phyloP scores from a whole-genome alignment of 345 rosid species.

The Capsella bursapastoris region DNA sequence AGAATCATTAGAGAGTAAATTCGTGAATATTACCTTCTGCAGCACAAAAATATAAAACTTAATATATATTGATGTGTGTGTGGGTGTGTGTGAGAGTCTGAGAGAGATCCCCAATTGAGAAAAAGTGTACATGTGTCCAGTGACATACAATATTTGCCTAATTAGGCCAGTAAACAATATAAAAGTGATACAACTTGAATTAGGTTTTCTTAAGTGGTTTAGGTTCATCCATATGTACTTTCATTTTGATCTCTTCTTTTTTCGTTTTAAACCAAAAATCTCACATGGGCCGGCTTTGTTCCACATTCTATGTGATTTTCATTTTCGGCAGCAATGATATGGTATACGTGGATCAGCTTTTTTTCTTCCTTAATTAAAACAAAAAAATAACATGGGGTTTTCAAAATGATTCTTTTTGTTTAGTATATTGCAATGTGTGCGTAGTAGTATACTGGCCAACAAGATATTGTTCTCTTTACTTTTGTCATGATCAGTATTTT shows the following conservation, averaged over 20 bases:
- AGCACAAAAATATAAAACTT: neutral
- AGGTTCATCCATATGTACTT: conserved; percentile 32
- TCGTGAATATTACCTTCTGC: neutral
- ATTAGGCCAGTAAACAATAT: conserved; percentile 41
- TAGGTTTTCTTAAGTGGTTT: conserved; percentile 43
- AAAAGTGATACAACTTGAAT: conserved; percentile 35
- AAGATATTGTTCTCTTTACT: neutral
- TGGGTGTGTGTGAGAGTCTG: neutral
- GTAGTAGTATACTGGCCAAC: conserved; percentile 16
- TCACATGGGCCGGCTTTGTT: conserved; percentile 36
- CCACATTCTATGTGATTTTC: conserved; percentile 12
- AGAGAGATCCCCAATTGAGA: neutral
- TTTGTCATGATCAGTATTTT: neutral
- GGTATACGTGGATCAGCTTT: neutral
- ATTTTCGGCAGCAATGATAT: conserved; percentile 6
- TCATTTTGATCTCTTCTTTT: neutral
- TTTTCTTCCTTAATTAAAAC: neutral
- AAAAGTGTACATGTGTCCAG: conserved; percentile 28
- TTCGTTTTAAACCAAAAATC: conserved; percentile 26
- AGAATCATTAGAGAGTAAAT: neutral
- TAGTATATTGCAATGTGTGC: neutral
- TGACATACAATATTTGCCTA: conserved; percentile 14
- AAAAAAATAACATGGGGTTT: neutral
- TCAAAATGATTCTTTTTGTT: neutral
- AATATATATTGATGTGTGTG: neutral